phyloP scores from a whole-genome alignment of 1,284 basidiomycete genomes.

The Peniophora sp. region DNA sequence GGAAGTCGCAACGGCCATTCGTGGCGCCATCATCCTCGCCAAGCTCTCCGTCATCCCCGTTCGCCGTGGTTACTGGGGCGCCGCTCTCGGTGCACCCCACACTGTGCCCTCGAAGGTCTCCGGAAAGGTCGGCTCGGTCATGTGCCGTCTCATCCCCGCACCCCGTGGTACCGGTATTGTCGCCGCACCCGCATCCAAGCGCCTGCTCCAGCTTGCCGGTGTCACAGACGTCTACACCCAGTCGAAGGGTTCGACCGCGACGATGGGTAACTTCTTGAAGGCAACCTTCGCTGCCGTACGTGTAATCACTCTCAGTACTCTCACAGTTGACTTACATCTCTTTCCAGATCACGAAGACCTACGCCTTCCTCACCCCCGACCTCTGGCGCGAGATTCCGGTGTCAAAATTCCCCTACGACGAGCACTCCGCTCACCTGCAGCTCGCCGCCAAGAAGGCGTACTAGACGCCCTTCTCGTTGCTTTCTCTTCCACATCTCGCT shows the following conservation, averaged over 20 bases:
- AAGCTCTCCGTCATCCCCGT: slow-evolving; percentile 96
- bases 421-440: slow-evolving; percentile 87
- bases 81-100: slow-evolving; percentile 96
- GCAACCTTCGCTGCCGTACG: slow-evolving; percentile 92
- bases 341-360: slow-evolving; percentile 91
- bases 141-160: slow-evolving; percentile 98
- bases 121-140: slow-evolving; percentile 98
- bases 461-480: slow-evolving; percentile 34
- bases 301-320: slow-evolving; percentile 12
- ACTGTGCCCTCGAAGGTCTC: slow-evolving; percentile 98
- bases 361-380: slow-evolving; percentile 95
- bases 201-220: slow-evolving; percentile 96
- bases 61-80: slow-evolving; percentile 99
- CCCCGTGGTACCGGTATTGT: slow-evolving; percentile 99
- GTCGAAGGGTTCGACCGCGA: slow-evolving; percentile 96
- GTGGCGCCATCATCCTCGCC: slow-evolving; percentile 96
- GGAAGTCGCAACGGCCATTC: slow-evolving; percentile 99
- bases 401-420: slow-evolving; percentile 87
- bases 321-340: slow-evolving; percentile 2
- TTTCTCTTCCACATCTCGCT: slow-evolving; percentile 10
- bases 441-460: slow-evolving; percentile 79
- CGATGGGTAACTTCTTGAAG: slow-evolving; percentile 99
- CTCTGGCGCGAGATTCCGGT: slow-evolving; percentile 94
- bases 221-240: slow-evolving; percentile 95
- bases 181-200: slow-evolving; percentile 95